phyloP scores from a whole-genome alignment of 1,139 yeast genomes.

The Kluyveromyces marxianus region DNA sequence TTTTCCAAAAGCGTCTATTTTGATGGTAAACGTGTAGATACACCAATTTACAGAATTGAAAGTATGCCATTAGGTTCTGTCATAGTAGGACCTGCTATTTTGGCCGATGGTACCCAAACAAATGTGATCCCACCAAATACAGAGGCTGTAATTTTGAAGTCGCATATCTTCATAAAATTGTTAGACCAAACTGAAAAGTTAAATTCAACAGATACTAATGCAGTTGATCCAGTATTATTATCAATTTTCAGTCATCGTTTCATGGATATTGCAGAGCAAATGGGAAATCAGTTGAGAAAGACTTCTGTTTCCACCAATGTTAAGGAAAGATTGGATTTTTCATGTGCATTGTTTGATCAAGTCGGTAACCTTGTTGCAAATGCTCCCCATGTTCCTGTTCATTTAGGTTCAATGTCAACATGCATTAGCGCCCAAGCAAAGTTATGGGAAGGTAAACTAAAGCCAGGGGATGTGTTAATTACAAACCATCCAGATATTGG shows the following conservation, averaged over 20 bases:
- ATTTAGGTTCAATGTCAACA: conserved; percentile 80
- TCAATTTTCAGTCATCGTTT: conserved; percentile 79
- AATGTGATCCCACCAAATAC: conserved; percentile 69
- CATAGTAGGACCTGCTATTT: conserved; percentile 70
- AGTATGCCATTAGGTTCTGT: conserved; percentile 45
- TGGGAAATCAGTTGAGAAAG: conserved; percentile 76
- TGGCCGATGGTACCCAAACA: conserved; percentile 84
- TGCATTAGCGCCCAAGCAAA: conserved; percentile 66
- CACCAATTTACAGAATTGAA: conserved; percentile 47
- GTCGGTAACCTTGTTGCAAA: conserved; percentile 76
- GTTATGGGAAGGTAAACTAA: conserved; percentile 51
- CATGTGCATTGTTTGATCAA: conserved; percentile 73
- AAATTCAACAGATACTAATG: conserved; percentile 33
- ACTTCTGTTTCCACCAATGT: conserved; percentile 82
- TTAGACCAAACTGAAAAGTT: conserved; percentile 26
- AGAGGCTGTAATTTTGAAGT: conserved; percentile 51
- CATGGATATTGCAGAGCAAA: conserved; percentile 85
- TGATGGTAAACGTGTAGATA: conserved; percentile 42
- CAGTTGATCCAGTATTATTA: conserved; percentile 61
- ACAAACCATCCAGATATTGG: conserved; percentile 78
- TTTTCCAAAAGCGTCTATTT: conserved; percentile 38
- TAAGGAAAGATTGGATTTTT: conserved; percentile 75
- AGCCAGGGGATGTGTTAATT: conserved; percentile 67
- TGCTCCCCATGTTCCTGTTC: conserved; percentile 87
- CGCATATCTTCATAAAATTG: conserved; percentile 48